Evolutionary conservation across 495 filamentous ascomycete species (phyloP), one percentile per base, ranked within the genome.

Genomic region (Niebla homalea): DNA sequence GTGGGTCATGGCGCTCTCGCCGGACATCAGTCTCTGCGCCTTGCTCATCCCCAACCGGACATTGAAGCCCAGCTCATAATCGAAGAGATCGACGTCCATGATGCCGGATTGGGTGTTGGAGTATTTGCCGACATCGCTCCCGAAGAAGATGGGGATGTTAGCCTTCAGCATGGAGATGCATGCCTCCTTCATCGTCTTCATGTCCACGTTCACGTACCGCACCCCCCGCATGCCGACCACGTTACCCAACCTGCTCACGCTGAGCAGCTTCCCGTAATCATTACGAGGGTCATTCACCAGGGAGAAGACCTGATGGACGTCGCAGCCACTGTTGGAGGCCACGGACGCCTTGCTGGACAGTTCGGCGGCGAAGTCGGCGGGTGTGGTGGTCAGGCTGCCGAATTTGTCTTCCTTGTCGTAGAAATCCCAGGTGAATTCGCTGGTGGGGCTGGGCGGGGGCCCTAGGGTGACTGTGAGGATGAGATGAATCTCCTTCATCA

Each of bases 261-360:
- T 87, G 48, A 92, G 70, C 22, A 86, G 75, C 1, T 71, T 72
- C 36, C 76, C 72, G 46, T 84, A 86, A 11, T 73, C 67, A 60
- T 93, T 81, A 16, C 87, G 74, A 1, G 87, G 87, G 62, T 94
- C 87, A 63, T 94, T 83, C 43, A 92, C 81, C 0, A 94, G 72
- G 42, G 81, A 87, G 56, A 92, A 83, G 56, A 88, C 74, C 45
- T 72, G 62, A 48, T 77, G 67, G 21, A 81, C 70, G 37, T 76
- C 65, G 5, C 70, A 67, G 5, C 72, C 71, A 38, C 63, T 68
- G 16, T 69, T 74, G 15, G 80, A 68, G 40, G 70, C 68, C 37
- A 76, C 60, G 46, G 62, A 60, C 36, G 62, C 65, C 49, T 68
- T 64, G 53, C 63, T 55, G 37, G 62, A 50, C 54, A 73, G 53